Percentiles rank a stretch among this genome's conserved stretches.
phyloP scores from a whole-genome alignment of 169 alveolate species.

The Perkinsus marinus region DNA sequence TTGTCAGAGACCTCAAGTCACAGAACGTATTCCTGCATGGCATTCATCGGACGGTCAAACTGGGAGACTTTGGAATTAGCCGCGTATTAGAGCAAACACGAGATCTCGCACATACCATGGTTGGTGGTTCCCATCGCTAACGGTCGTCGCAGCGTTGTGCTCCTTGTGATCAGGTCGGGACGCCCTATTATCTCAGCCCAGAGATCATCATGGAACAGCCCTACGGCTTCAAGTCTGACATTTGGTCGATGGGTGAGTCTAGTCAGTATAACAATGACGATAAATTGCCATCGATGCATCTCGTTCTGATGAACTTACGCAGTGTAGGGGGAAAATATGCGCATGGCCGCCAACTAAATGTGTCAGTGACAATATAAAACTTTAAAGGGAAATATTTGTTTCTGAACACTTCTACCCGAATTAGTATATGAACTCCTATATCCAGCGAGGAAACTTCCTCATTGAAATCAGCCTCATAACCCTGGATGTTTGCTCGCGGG shows the following conservation, averaged over 20 bases:
- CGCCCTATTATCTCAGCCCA: constrained; percentile 79
- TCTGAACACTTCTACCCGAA: too few relatives aligned
- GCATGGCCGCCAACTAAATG: too few relatives aligned
- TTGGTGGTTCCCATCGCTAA: background rate
- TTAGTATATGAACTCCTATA: too few relatives aligned
- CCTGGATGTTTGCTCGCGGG: too few relatives aligned
- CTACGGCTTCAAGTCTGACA: constrained; percentile 70
- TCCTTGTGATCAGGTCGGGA: constrained; percentile 41
- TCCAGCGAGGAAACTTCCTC: too few relatives aligned
- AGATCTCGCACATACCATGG: constrained; percentile 62
- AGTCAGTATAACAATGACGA: background rate
- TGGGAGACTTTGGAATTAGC: constrained; percentile 78
- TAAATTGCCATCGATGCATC: too few relatives aligned
- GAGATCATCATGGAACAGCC: constrained; percentile 82
- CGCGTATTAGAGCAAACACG: constrained; percentile 49
- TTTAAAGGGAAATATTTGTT: too few relatives aligned
- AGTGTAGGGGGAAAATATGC: too few relatives aligned
- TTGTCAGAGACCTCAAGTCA: constrained; percentile 53
- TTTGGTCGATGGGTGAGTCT: constrained; percentile 45
- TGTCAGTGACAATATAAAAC: too few relatives aligned
- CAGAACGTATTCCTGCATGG: constrained; percentile 27
- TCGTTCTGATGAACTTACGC: too few relatives aligned
- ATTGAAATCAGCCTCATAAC: too few relatives aligned
- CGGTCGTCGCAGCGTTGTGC: too few relatives aligned
- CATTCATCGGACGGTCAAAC: constrained; percentile 38